Evolutionary conservation across 1,284 basidiomycete genomes (phyloP).

Genomic region (Hemileia vastatrix): DNA sequence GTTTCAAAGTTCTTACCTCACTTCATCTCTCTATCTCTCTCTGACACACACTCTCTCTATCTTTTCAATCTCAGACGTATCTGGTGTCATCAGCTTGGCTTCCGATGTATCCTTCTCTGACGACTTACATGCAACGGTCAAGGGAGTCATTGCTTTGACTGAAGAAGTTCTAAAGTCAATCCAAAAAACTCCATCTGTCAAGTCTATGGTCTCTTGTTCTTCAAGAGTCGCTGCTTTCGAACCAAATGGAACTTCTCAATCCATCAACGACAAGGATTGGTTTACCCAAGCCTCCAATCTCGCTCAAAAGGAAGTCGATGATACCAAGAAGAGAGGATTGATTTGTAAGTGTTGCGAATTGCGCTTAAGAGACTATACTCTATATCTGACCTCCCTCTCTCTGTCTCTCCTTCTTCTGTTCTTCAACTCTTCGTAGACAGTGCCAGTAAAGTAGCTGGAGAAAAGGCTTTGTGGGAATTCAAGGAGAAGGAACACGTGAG

Average conservation of each 20-base stretch:
- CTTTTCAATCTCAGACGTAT: background rate
- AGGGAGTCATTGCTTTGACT: background rate
- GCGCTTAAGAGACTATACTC: background rate
- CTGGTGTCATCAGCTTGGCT: background rate
- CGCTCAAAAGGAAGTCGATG: background rate
- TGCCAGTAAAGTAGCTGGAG: conserved; percentile 12
- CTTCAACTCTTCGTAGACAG: conserved; percentile 5
- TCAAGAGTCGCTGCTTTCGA: conserved; percentile 8
- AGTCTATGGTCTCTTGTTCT: background rate
- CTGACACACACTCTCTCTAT: background rate
- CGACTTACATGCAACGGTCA: background rate
- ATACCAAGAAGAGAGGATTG: conserved; percentile 5
- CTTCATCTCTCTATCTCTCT: too few relatives aligned
- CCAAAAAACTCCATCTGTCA: background rate
- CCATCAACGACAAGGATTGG: conserved; percentile 13
- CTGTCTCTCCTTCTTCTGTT: too few relatives aligned
- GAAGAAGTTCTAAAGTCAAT: background rate
- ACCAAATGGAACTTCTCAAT: conserved; percentile 6
- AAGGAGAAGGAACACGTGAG: too few relatives aligned
- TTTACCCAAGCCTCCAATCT: background rate
- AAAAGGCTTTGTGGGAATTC: conserved; percentile 3
- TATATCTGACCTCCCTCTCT: background rate
- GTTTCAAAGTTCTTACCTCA: too few relatives aligned
- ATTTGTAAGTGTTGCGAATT: conserved; percentile 6
- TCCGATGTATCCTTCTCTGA: background rate